Percentiles rank a stretch among this genome's conserved stretches.
phyloP scores from a whole-genome alignment of 23 red algal species.

The Chondrus crispus region DNA sequence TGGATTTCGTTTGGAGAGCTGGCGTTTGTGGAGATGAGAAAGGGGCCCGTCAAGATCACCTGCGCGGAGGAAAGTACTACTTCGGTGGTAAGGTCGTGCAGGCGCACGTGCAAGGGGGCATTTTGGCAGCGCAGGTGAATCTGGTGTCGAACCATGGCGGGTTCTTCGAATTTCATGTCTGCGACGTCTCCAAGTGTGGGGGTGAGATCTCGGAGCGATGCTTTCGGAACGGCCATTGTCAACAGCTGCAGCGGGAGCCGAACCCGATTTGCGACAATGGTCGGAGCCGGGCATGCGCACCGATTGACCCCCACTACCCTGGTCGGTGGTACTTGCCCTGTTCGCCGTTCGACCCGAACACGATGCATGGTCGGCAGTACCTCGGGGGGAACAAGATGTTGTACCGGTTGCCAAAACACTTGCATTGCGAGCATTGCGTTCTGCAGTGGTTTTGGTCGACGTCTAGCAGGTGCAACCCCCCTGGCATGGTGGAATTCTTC shows the following conservation, averaged over 20 bases:
- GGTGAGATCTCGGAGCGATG: conserved; percentile 46
- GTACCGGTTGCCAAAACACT: conserved; percentile 32
- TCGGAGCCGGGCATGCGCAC: conserved; percentile 24
- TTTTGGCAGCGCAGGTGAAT: conserved; percentile 6
- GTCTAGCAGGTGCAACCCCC: conserved; percentile 58
- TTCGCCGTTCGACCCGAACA: neutral
- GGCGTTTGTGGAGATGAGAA: conserved; percentile 51
- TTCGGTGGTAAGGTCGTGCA: conserved; percentile 23
- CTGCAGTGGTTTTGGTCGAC: conserved; percentile 63
- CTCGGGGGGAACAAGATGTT: neutral
- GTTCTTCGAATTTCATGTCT: conserved; percentile 48
- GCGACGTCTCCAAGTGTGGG: conserved; percentile 49
- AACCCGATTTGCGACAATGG: conserved; percentile 55
- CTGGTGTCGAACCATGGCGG: conserved; percentile 40
- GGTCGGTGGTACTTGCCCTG: conserved; percentile 72
- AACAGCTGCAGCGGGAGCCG: conserved; percentile 35
- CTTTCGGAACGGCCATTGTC: conserved; percentile 43
- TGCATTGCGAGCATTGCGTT: conserved; percentile 56
- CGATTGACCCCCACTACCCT: conserved; percentile 46
- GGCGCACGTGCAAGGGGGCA: conserved; percentile 21
- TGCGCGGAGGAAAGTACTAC: conserved; percentile 54
- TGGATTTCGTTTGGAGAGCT: conserved; percentile 27
- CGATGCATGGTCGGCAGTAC: neutral
- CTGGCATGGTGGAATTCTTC: conserved; percentile 60
- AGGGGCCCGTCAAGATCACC: neutral